Conservation (phyloP, 129 eudicot genomes). For the Helianthus tuberosus region DNA sequence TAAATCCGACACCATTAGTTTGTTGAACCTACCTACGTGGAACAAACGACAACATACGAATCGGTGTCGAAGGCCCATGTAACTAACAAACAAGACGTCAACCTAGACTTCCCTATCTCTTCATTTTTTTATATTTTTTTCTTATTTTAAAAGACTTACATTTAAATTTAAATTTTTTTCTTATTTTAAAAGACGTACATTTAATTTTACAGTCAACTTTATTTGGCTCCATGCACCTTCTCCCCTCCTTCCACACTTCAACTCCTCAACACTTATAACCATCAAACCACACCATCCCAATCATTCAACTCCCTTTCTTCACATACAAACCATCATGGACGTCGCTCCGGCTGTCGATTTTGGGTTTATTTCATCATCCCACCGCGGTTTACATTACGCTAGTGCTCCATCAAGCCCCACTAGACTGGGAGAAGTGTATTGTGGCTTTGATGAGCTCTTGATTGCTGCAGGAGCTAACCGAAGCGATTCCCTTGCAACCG, state of each 20-base stretch:
- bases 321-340: conserved; percentile 10
- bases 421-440: conserved; percentile 25
- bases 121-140: background rate
- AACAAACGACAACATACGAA: conserved; percentile 24
- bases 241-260: conserved; percentile 13
- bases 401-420: conserved; percentile 76
- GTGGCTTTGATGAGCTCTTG: conserved; percentile 44
- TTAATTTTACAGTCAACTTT: conserved; percentile 28
- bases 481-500: background rate
- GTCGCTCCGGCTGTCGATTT: conserved; percentile 37
- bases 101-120: background rate
- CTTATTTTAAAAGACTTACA: too few species aligned
- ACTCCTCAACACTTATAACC: conserved; percentile 22
- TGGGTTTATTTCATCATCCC: conserved; percentile 47
- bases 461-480: background rate
- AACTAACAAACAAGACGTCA: background rate
- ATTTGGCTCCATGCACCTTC: conserved; percentile 32
- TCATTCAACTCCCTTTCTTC: conserved; percentile 12
- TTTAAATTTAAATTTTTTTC: background rate
- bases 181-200: background rate
- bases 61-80: conserved; percentile 16
- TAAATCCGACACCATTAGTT: background rate
- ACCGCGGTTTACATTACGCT: conserved; percentile 37
- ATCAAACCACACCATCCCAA: background rate
- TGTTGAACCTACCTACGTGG: conserved; percentile 2